Evolutionary conservation across 1,139 yeast species (phyloP).

Genomic region (Yamadazyma jaroonii): DNA sequence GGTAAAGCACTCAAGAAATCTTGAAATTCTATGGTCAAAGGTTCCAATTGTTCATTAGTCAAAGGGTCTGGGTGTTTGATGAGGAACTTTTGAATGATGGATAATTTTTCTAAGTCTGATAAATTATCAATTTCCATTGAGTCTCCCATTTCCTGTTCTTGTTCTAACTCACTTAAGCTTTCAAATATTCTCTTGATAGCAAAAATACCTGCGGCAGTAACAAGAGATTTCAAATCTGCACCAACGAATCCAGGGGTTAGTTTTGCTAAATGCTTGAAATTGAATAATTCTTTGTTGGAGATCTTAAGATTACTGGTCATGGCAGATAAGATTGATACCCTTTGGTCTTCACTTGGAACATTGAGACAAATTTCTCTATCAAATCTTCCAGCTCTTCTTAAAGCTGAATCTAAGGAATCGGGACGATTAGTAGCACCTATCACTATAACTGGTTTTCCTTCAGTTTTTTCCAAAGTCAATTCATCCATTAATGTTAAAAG

Average conservation of each 20-base stretch:
- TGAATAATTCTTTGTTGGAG: constrained; percentile 56
- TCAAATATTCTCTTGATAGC: constrained; percentile 90
- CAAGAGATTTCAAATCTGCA: constrained; percentile 91
- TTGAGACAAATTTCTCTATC: constrained; percentile 60
- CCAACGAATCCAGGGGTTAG: constrained; percentile 98
- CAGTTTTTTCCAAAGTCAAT: constrained; percentile 79
- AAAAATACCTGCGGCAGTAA: constrained; percentile 92
- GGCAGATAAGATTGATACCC: constrained; percentile 71
- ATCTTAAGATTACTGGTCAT: constrained; percentile 69
- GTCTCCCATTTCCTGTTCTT: constrained; percentile 13
- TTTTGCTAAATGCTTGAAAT: constrained; percentile 74
- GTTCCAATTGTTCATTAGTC: constrained; percentile 68
- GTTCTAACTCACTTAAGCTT: constrained; percentile 37
- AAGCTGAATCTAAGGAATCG: constrained; percentile 47
- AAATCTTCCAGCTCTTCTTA: constrained; percentile 49
- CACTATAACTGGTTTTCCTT: constrained; percentile 78
- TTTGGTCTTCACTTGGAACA: constrained; percentile 86
- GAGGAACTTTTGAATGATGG: constrained; percentile 73
- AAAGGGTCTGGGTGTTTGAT: constrained; percentile 76
- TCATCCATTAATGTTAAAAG: constrained; percentile 93
- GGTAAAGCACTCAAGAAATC: constrained; percentile 88
- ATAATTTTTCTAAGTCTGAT: constrained; percentile 41
- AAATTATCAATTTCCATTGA: constrained; percentile 47
- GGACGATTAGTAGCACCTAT: constrained; percentile 52
- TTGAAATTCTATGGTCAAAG: constrained; percentile 68